Conservation (phyloP, 192 early-diverging fungal species). For the Backusella morwellensis region DNA sequence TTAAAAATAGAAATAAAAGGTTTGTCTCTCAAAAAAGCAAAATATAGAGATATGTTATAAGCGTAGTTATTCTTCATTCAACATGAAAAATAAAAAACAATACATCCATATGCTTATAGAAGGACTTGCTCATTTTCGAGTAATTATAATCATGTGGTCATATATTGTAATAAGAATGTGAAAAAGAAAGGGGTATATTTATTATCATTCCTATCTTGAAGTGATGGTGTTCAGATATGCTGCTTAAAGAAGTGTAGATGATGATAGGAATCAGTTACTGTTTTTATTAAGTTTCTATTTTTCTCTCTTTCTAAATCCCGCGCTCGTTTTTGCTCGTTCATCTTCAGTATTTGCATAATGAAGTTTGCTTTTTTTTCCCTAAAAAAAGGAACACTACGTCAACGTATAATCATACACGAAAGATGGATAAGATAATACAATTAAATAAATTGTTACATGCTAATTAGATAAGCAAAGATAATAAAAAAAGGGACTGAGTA, state of each 20-base stretch:
- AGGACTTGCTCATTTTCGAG: not conserved
- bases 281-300: not conserved
- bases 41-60: too few species aligned
- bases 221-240: not conserved
- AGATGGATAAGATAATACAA: not conserved
- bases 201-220: not conserved
- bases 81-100: too few species aligned
- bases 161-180: not conserved
- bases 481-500: not conserved
- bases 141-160: not conserved
- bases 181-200: not conserved
- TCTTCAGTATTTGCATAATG: not conserved
- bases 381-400: not conserved
- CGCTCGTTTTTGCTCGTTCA: not conserved
- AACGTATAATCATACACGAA: not conserved
- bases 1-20: too few species aligned
- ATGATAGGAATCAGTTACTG: not conserved
- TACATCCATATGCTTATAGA: too few species aligned
- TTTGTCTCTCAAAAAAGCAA: too few species aligned
- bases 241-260: not conserved
- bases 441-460: not conserved
- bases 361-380: not conserved
- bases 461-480: not conserved
- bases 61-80: too few species aligned
- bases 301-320: not conserved